phyloP scores from a whole-genome alignment of 202 grass and related monocot genomes.

The Miscanthus sacchariflorus region DNA sequence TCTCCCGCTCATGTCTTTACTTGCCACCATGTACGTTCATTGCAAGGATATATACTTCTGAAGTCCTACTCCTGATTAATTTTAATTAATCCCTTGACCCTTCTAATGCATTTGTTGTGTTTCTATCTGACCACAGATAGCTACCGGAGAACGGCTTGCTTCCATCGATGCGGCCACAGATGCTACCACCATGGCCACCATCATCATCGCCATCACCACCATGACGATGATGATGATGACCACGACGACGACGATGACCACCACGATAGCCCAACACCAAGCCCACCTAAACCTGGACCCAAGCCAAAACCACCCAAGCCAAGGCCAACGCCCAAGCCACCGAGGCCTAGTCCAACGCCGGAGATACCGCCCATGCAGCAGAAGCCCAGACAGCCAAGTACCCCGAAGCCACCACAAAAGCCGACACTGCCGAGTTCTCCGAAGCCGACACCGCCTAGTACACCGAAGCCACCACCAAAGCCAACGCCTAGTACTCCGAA shows the following conservation, averaged over 20 bases:
- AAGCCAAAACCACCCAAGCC: neutral
- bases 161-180: neutral
- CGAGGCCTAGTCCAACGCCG: neutral
- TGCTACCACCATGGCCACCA: neutral
- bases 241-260: neutral
- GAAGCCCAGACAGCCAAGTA: neutral
- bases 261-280: neutral
- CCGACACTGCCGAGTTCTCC: neutral
- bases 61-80: neutral
- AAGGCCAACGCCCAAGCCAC: neutral
- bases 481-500: neutral
- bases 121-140: neutral
- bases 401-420: neutral
- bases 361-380: neutral
- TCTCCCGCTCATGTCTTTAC: neutral
- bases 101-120: neutral
- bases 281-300: neutral
- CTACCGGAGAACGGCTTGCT: neutral
- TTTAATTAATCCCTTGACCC: neutral
- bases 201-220: neutral
- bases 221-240: neutral
- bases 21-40: conserved; percentile 1
- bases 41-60: too few species aligned
- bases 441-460: neutral
- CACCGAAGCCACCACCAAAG: neutral